Evolutionary conservation across 1,284 basidiomycete genomes (phyloP), one percentile per base, ranked within the genome.

Genomic region (Tilletia indica): DNA sequence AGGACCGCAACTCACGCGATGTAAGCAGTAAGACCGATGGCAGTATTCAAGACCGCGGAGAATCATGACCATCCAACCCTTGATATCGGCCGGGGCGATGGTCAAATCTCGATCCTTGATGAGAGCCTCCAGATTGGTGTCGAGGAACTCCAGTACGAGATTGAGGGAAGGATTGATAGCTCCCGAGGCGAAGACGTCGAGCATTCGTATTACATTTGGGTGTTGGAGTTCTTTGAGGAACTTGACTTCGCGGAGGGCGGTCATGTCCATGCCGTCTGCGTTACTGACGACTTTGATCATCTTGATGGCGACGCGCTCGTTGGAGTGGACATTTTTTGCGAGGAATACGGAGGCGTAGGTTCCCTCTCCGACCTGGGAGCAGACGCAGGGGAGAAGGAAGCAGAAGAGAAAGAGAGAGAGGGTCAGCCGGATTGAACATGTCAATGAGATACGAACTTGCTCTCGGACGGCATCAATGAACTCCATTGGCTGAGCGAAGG

Each of bases 61-160:
- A 0, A 93, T 93, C 97, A 99, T 99, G 19, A 92, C 92, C 90
- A 97, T 94, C 97, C 97, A 99, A 79, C 92, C 91, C 86, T 99
- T 99, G 86, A 98, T 96, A 84, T 99, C 96, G 0, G 93, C 92
- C 6, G 93, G 92, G 31, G 94, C 88, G 84, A 99, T 98, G 47
- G 97, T 91, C 68, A 97, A 89, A 2, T 90, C 88, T 63, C 93
- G 89, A 85, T 99, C 95, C 83, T 94, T 94, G 86, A 99, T 97
- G 77, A 99, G 91, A 80, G 93, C 93, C 86, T 99, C 97, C 39
- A 99, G 88, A 85, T 99, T 96, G n/a, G 93, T 95, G 78, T 97
- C 93, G 67, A 99, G 88, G 85, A 96, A 99, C 84, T 99, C 97
- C 31, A 99, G 89, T 31, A 99, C 97, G 61, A 99, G 90, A 84